Evolutionary conservation across 2,329 filamentous ascomycete genomes (phyloP), one percentile per base, ranked within the genome.

Genomic region (Diaporthe sp.): DNA sequence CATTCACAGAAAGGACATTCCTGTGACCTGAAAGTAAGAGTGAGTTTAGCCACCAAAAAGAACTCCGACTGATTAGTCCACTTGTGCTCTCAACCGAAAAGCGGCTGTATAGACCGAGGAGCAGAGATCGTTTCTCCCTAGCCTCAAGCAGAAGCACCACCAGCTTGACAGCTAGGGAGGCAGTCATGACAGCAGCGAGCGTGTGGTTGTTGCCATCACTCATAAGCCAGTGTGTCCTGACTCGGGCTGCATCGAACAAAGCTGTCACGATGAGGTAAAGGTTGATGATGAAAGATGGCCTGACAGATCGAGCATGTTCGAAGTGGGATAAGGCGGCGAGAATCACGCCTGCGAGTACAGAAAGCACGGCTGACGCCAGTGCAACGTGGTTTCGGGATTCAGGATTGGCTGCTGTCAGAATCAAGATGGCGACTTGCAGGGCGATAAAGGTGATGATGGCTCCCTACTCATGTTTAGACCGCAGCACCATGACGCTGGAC

Each of bases 11-110:
- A 25, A 72, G 42, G 8, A 72, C 71, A 1, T 17, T 67, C 15
- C 22, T 54, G 60, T 66, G 64, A 13, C 71, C 71, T 2, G 58
- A 30, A 8, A 58, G 38, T 25, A 92, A 86, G 9, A 91, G 78
- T 3, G 84, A 83, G 74, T 87, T 89, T 67, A 90, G 79, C 89
- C 89, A 91, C 82, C 84, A 86, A 77, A 90, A 90, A 17, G 89
- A 80, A 0, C 80, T 81, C 57, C 83, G 82, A 75, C 83, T 89
- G 76, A 87, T 86, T n/a, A 88, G 81, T 4, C 88, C 85, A 61
- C 85, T 87, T 2, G 86, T 89, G 4, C 85, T 85, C 77, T 92
- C 90, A 0, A 83, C 85, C 1, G 89, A 87, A 55, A 83, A 84
- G 2, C 78, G 76, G 1, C 81, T 79, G 61, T 84, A 87, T 33